Base-by-base conservation (phyloP, 148 eudicot species). In the Drosera capensis region DNA sequence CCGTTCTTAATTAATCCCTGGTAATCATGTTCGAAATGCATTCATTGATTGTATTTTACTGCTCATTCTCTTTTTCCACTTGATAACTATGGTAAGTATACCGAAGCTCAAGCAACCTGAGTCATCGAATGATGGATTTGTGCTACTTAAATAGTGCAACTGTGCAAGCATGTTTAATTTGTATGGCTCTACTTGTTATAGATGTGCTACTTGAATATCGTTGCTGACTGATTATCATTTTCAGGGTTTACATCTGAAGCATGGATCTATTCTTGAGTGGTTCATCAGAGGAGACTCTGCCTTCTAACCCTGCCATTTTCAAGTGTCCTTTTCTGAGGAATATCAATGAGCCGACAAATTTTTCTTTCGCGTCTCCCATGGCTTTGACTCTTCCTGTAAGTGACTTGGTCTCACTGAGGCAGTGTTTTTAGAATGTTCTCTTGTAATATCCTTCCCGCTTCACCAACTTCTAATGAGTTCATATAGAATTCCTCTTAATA, bases 261-360 rank as follows among this genome's bases (percentile, higher is more conserved):
- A 90, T 90, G 99, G 74, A 79, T 18, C 71, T 63, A 52, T 64
- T 76, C 66, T 62, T 71, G 51, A 62, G 72, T 60, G 69, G 65
- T 25, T 36, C 42, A 47, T 48, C 65, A 23, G 80, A 65, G 46
- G 76, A 75, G 49, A 71, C 87, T 25, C 50, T 53, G 43, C 63
- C 71, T 35, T 71, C 68, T 29, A 63, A 76, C 23, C 72, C 66
- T 29, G 86, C 70, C 52, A 60, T 81, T 45, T 34, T 45, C 28
- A 79, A 68, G 53, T 92, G 99, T 45, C 99, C 99, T 22, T 92
- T 92, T 63, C 55, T 92, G 71, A 68, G 82, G 60, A 92, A 92
- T 58, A 85, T 92, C 49, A 76, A 85, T 67, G 73, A 74, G 64
- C 99, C 95, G 6, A 92, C 97, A 17, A 78, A 74, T 67, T 76